Evolutionary conservation across 129 eudicot genomes (phyloP).

Genomic region (Escallonia rubra): DNA sequence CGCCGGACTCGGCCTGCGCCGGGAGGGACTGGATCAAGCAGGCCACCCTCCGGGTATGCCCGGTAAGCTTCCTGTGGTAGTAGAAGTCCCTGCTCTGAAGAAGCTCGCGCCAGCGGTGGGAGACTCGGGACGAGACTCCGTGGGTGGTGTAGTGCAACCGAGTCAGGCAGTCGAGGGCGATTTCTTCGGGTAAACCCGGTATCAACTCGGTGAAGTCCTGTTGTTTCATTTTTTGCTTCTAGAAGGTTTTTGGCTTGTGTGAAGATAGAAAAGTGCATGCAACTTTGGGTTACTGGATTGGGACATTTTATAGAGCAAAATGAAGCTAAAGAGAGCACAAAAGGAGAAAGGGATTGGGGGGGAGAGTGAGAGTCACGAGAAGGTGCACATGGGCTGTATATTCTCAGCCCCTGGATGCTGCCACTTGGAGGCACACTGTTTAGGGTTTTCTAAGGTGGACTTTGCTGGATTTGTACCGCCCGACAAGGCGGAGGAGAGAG

Average conservation of each 20-base stretch:
- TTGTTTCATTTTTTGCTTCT: neutral
- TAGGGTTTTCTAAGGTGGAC: neutral
- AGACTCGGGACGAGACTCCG: constrained; percentile 46
- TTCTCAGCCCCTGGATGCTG: neutral
- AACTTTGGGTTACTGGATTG: no score
- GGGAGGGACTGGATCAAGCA: constrained; percentile 62
- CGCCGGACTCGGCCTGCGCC: constrained; percentile 12
- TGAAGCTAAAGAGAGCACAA: no score
- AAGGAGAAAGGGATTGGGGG: neutral
- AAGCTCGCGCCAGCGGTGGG: constrained; percentile 57
- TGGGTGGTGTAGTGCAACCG: constrained; percentile 67
- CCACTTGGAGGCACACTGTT: neutral
- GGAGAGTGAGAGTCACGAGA: neutral
- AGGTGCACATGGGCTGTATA: no score
- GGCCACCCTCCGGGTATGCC: constrained; percentile 43
- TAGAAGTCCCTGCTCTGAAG: constrained; percentile 45
- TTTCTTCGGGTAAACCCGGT: constrained; percentile 72
- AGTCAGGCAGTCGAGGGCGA: constrained; percentile 73
- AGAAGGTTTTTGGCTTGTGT: neutral
- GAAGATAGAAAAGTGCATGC: no score
- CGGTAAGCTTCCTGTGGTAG: constrained; percentile 46
- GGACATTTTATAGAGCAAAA: no score
- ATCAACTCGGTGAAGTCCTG: constrained; percentile 39
- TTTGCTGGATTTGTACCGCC: no score
- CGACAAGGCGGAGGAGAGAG: no score